Evolutionary conservation across 345 rosid species (phyloP).

Genomic region (Syzygium aqueum): DNA sequence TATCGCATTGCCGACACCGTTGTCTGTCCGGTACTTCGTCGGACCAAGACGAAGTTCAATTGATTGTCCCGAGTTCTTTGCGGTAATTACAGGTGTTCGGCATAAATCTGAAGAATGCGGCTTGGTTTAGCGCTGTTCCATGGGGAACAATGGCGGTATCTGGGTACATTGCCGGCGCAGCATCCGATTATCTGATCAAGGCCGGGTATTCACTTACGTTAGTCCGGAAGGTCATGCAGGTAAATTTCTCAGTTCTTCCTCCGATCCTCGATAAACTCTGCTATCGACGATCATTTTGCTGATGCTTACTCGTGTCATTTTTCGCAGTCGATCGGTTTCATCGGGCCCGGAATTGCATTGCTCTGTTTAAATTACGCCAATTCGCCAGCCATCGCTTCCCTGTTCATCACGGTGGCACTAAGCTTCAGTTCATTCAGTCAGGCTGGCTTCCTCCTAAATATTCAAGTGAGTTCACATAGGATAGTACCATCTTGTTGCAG

Average conservation of each 20-base stretch:
- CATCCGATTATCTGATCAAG: conserved; percentile 59
- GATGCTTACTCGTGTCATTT: neutral
- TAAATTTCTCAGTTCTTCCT: neutral
- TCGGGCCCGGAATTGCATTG: conserved; percentile 78
- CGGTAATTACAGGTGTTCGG: conserved; percentile 45
- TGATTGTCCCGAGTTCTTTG: neutral
- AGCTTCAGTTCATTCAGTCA: conserved; percentile 97
- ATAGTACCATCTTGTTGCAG: neutral
- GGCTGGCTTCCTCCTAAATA: conserved; percentile 94
- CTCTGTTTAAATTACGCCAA: conserved; percentile 72
- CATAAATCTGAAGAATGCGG: conserved; percentile 91
- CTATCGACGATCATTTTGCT: neutral
- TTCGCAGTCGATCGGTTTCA: conserved; percentile 71
- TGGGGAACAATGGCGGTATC: conserved; percentile 92
- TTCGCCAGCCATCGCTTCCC: conserved; percentile 58
- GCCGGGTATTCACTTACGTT: conserved; percentile 65
- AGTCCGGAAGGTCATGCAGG: conserved; percentile 96
- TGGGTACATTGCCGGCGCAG: conserved; percentile 73
- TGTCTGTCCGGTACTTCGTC: neutral
- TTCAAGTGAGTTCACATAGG: conserved; percentile 51
- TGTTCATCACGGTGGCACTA: conserved; percentile 57
- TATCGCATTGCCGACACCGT: neutral
- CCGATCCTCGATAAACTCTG: neutral
- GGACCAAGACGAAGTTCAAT: neutral
- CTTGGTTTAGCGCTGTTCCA: conserved; percentile 97